Conservation (phyloP, 768 basidiomycete genomes). For the Chalciporus sphaerocephalus region DNA sequence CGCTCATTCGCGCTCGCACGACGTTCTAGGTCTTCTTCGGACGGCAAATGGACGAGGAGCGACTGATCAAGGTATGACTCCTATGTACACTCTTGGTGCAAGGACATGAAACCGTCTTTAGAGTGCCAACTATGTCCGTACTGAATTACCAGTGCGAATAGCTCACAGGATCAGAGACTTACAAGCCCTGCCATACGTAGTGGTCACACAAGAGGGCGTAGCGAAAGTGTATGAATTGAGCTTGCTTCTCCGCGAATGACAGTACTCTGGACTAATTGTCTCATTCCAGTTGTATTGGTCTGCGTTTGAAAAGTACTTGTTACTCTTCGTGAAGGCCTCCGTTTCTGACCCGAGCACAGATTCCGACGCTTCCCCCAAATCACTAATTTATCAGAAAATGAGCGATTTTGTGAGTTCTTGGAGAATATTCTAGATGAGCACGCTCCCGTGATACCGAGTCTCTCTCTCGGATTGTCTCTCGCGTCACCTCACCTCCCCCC, state of each 20-base stretch:
- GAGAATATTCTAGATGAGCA: constrained; percentile 65
- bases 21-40: constrained; percentile 71
- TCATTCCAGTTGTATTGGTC: constrained; percentile 70
- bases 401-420: constrained; percentile 72
- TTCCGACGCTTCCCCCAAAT: constrained; percentile 73
- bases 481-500: constrained; percentile 75
- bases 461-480: constrained; percentile 80
- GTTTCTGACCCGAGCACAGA: constrained; percentile 36
- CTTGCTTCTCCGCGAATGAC: constrained; percentile 3
- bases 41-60: constrained; percentile 73
- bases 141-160: constrained; percentile 83
- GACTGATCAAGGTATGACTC: constrained; percentile 62
- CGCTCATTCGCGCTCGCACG: constrained; percentile 5
- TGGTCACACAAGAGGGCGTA: constrained; percentile 81
- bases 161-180: constrained; percentile 84
- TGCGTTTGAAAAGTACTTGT: constrained; percentile 73
- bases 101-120: constrained; percentile 23
- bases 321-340: not conserved
- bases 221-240: constrained; percentile 80
- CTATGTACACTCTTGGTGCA: not conserved
- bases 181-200: constrained; percentile 80
- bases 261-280: constrained; percentile 1
- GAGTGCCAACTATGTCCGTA: constrained; percentile 90
- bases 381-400: constrained; percentile 69
- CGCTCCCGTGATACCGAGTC: constrained; percentile 72